A percentile compares a stretch with the other conserved stretches of the same genome.
Evolutionary conservation across 306 rosid species (phyloP).

Genomic region (Ammopiptanthus mongolicus): DNA sequence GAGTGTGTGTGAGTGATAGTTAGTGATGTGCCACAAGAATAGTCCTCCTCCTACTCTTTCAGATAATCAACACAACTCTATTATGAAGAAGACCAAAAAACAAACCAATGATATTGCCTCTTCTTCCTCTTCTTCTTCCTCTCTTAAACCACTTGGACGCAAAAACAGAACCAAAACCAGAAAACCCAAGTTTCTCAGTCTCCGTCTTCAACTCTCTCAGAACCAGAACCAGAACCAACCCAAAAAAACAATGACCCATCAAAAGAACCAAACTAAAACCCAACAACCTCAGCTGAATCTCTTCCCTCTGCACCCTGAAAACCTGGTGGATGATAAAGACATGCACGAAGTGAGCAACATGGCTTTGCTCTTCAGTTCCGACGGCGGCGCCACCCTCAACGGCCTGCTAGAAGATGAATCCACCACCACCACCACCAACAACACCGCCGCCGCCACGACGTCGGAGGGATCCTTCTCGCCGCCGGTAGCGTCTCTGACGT

Average conservation of each 20-base stretch:
- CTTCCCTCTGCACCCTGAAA: conserved; percentile 62
- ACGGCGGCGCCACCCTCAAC: conserved; percentile 45
- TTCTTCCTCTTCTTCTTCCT: conserved; percentile 9
- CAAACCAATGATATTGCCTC: not conserved
- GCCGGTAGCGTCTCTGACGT: conserved; percentile 4
- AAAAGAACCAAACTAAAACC: not conserved
- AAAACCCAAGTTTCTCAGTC: conserved; percentile 71
- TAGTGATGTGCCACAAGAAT: conserved; percentile 51
- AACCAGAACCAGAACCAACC: not conserved
- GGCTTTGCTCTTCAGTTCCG: conserved; percentile 55
- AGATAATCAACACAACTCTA: not conserved
- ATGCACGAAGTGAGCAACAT: conserved; percentile 56
- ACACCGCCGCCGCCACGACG: not conserved
- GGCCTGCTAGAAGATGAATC: conserved; percentile 43
- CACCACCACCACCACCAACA: conserved; percentile 8
- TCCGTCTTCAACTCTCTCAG: conserved; percentile 39
- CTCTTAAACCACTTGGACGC: conserved; percentile 32
- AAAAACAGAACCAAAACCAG: conserved; percentile 46
- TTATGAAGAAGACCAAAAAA: not conserved
- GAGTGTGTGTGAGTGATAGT: not conserved
- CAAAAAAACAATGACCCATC: not conserved
- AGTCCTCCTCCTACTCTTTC: not conserved
- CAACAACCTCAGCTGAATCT: conserved; percentile 38
- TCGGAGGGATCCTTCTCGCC: conserved; percentile 44
- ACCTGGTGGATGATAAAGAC: conserved; percentile 28